Evolutionary conservation across 176 grass and related monocot genomes (phyloP).

Genomic region (Zoysia japonica): DNA sequence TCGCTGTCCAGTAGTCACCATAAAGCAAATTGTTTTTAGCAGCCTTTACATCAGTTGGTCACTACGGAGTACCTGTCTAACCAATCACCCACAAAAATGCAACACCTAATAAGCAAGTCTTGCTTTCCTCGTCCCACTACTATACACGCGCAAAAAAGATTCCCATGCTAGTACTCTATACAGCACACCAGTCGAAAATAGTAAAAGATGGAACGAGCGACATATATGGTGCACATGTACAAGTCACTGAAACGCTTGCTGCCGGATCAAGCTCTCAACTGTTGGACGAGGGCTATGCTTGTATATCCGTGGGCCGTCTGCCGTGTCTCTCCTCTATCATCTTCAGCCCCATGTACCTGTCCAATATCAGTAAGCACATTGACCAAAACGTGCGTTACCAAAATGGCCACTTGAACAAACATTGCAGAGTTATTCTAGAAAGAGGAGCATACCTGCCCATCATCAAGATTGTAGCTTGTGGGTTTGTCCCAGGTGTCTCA

Average conservation of each 20-base stretch:
- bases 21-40: neutral
- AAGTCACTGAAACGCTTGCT: constrained; percentile 17
- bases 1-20: neutral
- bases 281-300: neutral
- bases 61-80: neutral
- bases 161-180: constrained; percentile 28
- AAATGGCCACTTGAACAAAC: neutral
- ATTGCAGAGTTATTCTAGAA: neutral
- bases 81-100: constrained; percentile 29
- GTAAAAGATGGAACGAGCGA: neutral
- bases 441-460: constrained; percentile 72
- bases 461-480: constrained; percentile 91
- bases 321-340: constrained; percentile 61
- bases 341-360: constrained; percentile 72
- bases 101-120: constrained; percentile 23
- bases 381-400: neutral
- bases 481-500: constrained; percentile 83
- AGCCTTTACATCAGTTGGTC: constrained; percentile 5
- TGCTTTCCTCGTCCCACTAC: constrained; percentile 7
- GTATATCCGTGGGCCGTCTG: constrained; percentile 39
- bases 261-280: neutral
- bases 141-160: constrained; percentile 31
- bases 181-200: constrained; percentile 9
- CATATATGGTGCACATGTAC: neutral
- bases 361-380: constrained; percentile 4